These are phyloP conservation scores for Agaricus blazei DNA, from an alignment of 768 basidiomycete genomes.

Conservation along the genomic window DNA sequence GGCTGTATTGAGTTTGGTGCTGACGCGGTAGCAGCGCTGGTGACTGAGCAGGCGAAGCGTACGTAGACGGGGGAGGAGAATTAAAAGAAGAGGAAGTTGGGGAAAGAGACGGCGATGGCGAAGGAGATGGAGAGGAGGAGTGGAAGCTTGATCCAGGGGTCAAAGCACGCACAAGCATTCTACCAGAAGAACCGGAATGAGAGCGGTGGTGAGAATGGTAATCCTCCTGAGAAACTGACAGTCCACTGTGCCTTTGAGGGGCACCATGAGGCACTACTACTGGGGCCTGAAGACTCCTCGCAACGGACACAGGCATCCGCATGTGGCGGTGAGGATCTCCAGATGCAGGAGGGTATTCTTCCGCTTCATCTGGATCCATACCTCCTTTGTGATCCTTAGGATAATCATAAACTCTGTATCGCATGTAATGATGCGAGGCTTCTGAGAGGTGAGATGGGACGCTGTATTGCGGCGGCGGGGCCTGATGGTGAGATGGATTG, in stretches of 20 bases:
- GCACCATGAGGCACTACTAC: constrained; percentile 4
- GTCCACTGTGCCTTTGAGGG: constrained; percentile 6
- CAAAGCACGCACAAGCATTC: constrained; percentile 4
- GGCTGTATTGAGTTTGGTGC: constrained; percentile 18
- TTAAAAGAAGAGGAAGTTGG: background rate
- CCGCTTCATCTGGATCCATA: constrained; percentile 19
- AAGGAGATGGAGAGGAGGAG: constrained; percentile 16
- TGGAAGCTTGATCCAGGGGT: constrained; percentile 16
- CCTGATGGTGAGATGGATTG: constrained; percentile 1
- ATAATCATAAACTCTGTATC: constrained; percentile 8
- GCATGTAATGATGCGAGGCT: background rate
- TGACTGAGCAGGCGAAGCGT: constrained; percentile 8
- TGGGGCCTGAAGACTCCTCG: background rate
- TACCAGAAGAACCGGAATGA: constrained; percentile 4
- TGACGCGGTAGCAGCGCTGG: constrained; percentile 2
- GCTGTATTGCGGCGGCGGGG: background rate
- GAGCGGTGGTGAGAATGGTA: background rate
- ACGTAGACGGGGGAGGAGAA: constrained; percentile 4
- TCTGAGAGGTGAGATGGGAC: constrained; percentile 1
- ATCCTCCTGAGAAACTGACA: constrained; percentile 4
- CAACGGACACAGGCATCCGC: constrained; percentile 1
- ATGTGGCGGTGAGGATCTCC: constrained; percentile 12
- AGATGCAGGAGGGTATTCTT: constrained; percentile 16
- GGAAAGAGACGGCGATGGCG: constrained; percentile 16
- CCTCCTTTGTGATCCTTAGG: constrained; percentile 8